Evolutionary conservation across 441 rosid genomes (phyloP).

Genomic region (Gossypium davidsonii): DNA sequence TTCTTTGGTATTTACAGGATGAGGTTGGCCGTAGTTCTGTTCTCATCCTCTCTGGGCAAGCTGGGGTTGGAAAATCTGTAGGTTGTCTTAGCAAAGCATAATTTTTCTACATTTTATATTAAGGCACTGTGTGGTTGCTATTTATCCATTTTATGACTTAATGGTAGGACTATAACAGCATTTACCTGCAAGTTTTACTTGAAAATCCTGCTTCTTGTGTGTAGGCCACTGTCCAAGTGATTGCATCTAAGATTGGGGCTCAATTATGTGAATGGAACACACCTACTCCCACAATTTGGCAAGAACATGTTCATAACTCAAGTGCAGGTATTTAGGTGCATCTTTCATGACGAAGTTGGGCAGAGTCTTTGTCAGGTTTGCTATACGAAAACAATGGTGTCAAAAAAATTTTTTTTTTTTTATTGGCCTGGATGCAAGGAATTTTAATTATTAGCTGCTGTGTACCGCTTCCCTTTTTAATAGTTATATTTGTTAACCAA

Average conservation of each 20-base stretch:
- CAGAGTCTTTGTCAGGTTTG: slow-evolving; percentile 11
- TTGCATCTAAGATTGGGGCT: slow-evolving; percentile 76
- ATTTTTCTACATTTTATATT: background rate
- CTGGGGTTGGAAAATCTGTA: slow-evolving; percentile 93
- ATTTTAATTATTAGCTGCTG: background rate
- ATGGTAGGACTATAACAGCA: background rate
- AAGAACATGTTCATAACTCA: slow-evolving; percentile 64
- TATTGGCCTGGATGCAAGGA: background rate
- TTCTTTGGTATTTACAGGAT: slow-evolving; percentile 31
- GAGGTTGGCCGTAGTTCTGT: slow-evolving; percentile 35
- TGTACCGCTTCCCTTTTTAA: background rate
- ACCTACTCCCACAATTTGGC: slow-evolving; percentile 94
- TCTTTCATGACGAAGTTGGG: slow-evolving; percentile 11
- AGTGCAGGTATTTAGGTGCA: slow-evolving; percentile 45
- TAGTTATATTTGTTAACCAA: background rate
- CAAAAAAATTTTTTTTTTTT: background rate
- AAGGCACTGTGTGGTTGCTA: background rate
- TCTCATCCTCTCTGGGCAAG: slow-evolving; percentile 64
- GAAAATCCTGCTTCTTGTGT: slow-evolving; percentile 14
- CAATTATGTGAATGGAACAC: slow-evolving; percentile 77
- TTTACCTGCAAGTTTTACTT: background rate
- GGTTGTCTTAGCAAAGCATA: slow-evolving; percentile 21
- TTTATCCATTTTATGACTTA: background rate
- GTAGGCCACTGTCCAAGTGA: slow-evolving; percentile 57
- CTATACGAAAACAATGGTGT: background rate